Conservation (phyloP, 352 stramenopile genomes). For the Pythium angustatum region DNA sequence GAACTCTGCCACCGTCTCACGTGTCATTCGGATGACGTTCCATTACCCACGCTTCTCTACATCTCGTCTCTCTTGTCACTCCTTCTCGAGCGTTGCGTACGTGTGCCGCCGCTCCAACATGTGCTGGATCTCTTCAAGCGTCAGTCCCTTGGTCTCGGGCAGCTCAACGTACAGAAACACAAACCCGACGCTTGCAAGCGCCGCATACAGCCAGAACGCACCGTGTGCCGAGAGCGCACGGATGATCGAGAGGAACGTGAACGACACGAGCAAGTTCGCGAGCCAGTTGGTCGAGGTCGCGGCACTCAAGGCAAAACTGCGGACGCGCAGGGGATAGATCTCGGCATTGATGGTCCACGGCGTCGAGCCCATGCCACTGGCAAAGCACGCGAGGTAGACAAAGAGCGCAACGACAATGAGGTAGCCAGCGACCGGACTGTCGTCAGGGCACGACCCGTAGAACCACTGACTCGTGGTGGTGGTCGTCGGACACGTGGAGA, state of each 20-base stretch:
- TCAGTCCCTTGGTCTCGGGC: slow-evolving; percentile 93
- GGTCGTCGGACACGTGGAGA: slow-evolving; percentile 22
- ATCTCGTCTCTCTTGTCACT: slow-evolving; percentile 8
- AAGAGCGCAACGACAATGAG: slow-evolving; percentile 70
- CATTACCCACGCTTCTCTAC: background rate
- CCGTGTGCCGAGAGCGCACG: slow-evolving; percentile 51
- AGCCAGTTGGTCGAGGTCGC: slow-evolving; percentile 93
- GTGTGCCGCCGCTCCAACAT: slow-evolving; percentile 65
- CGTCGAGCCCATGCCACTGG: slow-evolving; percentile 83
- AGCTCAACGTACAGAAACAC: slow-evolving; percentile 78
- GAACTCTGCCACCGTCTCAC: background rate
- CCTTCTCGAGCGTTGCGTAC: slow-evolving; percentile 48
- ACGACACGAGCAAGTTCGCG: slow-evolving; percentile 90
- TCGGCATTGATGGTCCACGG: slow-evolving; percentile 96
- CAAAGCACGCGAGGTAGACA: slow-evolving; percentile 76
- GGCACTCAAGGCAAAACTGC: slow-evolving; percentile 84
- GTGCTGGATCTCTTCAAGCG: slow-evolving; percentile 91
- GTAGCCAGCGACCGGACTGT: slow-evolving; percentile 41
- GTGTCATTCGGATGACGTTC: slow-evolving; percentile 11
- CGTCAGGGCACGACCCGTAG: slow-evolving; percentile 50
- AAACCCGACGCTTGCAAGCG: slow-evolving; percentile 68
- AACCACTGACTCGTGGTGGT: slow-evolving; percentile 34
- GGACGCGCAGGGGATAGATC: slow-evolving; percentile 91
- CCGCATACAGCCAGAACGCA: slow-evolving; percentile 92
- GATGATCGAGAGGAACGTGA: slow-evolving; percentile 94